phyloP scores from a whole-genome alignment of 2,329 filamentous ascomycete species.

The Diaporthe sp. region DNA sequence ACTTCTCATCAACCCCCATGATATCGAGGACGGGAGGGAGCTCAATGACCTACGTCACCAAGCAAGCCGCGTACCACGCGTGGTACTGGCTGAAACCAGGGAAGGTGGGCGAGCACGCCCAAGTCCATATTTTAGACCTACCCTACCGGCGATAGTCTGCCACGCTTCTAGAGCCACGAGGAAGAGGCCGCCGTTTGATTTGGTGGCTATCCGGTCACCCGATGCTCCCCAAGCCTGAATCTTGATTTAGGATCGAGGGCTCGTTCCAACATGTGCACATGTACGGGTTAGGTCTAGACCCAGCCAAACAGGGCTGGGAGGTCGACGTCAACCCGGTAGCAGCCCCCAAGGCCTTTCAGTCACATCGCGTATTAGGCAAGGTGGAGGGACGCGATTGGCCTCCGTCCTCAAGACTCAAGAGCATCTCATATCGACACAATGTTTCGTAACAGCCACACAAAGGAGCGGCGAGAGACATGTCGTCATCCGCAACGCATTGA shows the following conservation, averaged over 20 bases:
- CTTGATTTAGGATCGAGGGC: slow-evolving; percentile 11
- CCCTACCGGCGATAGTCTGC: slow-evolving; percentile 3
- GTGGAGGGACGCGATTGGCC: slow-evolving; percentile 30
- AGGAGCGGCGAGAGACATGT: neutral
- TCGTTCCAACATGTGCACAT: slow-evolving; percentile 1
- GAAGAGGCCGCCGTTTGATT: slow-evolving; percentile 27
- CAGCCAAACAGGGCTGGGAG: neutral
- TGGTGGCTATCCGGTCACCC: slow-evolving; percentile 20
- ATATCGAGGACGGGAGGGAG: neutral
- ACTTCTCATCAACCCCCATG: neutral
- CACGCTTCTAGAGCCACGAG: slow-evolving; percentile 23
- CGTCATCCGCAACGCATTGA: slow-evolving; percentile 27
- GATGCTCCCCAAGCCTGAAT: slow-evolving; percentile 5
- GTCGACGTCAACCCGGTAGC: slow-evolving; percentile 19
- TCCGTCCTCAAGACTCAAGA: neutral
- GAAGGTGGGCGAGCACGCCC: slow-evolving; percentile 22
- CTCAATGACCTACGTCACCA: slow-evolving; percentile 32
- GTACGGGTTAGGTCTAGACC: neutral
- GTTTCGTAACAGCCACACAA: slow-evolving; percentile 24
- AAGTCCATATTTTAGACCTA: neutral
- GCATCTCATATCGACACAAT: slow-evolving; percentile 21
- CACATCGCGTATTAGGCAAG: slow-evolving; percentile 11
- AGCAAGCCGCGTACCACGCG: neutral
- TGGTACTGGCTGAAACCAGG: slow-evolving; percentile 24
- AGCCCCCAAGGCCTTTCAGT: neutral